Evolutionary conservation across 805 yeast genomes (phyloP), one percentile per base, ranked within the genome.

Genomic region (Pichia pseudocactophila): DNA sequence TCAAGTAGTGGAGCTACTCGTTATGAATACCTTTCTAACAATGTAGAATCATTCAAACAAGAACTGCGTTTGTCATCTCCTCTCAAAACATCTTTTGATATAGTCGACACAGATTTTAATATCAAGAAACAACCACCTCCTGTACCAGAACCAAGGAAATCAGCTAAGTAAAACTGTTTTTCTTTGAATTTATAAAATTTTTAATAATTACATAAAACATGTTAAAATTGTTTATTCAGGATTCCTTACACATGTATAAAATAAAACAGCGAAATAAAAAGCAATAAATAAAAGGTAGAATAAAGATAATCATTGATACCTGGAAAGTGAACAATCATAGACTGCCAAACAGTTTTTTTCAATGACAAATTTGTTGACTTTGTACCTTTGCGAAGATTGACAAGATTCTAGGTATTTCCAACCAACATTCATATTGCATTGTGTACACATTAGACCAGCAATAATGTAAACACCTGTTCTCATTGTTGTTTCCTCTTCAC

Each of bases 381-480:
- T 63, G 40, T 62, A 62, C 34, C 50, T 56, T 44, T 63, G 61
- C 20, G 51, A 46, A 7, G 48, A 44, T 27, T 53, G 52, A 27
- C 59, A 58, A 39, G 62, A 50, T 36, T 49, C 54, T 13, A 63
- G 42, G 40, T 63, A 63, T 43, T 59, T 59, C 67, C 67, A 63
- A 11, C 67, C 67, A 11, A 63, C 26, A 18, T 47, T 44, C 9
- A 37, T 39, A 16, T 50, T 44, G 42, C 67, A 63, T 43, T 63
- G 67, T 34, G 50, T 43, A 48, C 67, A 63, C 19, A 41, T 43
- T 27, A 62, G 51, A 8, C 39, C 30, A 34, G 52, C 55, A n/a
- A 62, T 56, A 30, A 51, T 58, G 44, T 61, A 63, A 13, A 50
- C 47, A 1, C 67, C 67, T 4, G 67, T 63, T 36, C 53, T 49